Percentiles rank a stretch among this genome's conserved stretches.
Conservation (phyloP, 2,329 filamentous ascomycete species). For the Xylariaceae sp. region DNA sequence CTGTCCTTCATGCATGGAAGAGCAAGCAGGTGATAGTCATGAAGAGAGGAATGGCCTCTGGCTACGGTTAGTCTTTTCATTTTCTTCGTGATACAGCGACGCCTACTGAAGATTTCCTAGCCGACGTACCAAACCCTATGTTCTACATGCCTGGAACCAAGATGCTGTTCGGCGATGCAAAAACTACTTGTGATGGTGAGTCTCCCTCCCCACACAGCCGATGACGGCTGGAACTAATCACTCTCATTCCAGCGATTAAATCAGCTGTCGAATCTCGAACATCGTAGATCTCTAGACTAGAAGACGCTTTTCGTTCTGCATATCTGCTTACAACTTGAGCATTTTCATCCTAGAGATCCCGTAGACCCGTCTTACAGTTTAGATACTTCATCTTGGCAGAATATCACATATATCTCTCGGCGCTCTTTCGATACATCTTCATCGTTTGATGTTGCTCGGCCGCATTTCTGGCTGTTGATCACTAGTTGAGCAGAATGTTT, state of each 20-base stretch:
- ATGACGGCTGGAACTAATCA: conserved; percentile 10
- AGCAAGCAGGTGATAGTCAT: conserved; percentile 91
- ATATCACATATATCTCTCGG: conserved; percentile 2
- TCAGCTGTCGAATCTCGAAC: conserved; percentile 43
- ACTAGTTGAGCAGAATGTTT: neutral
- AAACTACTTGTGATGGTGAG: conserved; percentile 79
- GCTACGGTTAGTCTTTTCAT: conserved; percentile 68
- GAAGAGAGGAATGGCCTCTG: conserved; percentile 89
- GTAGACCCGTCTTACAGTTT: conserved; percentile 18
- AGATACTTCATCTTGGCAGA: conserved; percentile 8
- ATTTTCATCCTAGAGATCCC: conserved; percentile 16
- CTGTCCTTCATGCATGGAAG: conserved; percentile 91
- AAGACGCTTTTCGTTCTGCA: conserved; percentile 17
- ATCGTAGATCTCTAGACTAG: conserved; percentile 35
- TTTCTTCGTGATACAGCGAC: neutral
- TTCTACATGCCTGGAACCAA: conserved; percentile 88
- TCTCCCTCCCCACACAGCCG: conserved; percentile 23
- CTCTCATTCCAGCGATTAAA: conserved; percentile 47
- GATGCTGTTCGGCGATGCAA: conserved; percentile 93
- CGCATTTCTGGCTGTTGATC: neutral
- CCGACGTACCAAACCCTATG: conserved; percentile 92
- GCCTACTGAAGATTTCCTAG: conserved; percentile 46
- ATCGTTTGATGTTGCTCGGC: neutral
- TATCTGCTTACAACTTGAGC: conserved; percentile 18
- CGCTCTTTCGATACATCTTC: neutral